Evolutionary conservation across 805 yeast genomes (phyloP).

Genomic region (Starmerella sirachaensis): DNA sequence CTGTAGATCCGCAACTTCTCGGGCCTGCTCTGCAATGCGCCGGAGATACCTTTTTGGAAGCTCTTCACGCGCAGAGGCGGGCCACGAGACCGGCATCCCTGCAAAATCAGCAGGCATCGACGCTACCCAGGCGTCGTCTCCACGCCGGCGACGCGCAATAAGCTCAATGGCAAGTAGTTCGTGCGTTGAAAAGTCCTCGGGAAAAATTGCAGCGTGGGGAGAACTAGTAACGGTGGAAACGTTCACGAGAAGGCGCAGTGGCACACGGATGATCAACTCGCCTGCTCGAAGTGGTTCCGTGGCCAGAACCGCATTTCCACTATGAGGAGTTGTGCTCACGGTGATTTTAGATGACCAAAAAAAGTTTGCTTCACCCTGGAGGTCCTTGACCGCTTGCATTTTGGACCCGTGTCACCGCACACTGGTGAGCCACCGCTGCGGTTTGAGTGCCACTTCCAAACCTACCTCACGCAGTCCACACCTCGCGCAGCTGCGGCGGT

Average conservation of each 20-base stretch:
- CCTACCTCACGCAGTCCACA: too few species aligned
- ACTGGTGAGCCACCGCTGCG: too few species aligned
- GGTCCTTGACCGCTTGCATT: constrained; percentile 14
- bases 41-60: constrained; percentile 20
- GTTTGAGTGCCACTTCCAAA: too few species aligned
- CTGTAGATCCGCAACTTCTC: constrained; percentile 5
- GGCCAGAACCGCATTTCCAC: constrained; percentile 59
- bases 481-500: too few species aligned
- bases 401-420: not conserved
- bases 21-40: constrained; percentile 17
- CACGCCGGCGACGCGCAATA: not conserved
- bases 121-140: constrained; percentile 35
- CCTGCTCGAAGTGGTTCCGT: constrained; percentile 26
- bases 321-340: constrained; percentile 33
- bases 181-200: constrained; percentile 9
- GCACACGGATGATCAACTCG: constrained; percentile 17
- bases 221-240: constrained; percentile 3
- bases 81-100: constrained; percentile 56
- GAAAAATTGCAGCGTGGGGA: not conserved
- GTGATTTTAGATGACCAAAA: constrained; percentile 22
- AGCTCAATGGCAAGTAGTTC: constrained; percentile 17
- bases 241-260: constrained; percentile 17
- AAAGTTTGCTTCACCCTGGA: constrained; percentile 6
- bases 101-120: constrained; percentile 54
- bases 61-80: constrained; percentile 15